These are phyloP conservation scores for Iberis pinnata DNA, from an alignment of 345 rosid species.

Conservation along the genomic window DNA sequence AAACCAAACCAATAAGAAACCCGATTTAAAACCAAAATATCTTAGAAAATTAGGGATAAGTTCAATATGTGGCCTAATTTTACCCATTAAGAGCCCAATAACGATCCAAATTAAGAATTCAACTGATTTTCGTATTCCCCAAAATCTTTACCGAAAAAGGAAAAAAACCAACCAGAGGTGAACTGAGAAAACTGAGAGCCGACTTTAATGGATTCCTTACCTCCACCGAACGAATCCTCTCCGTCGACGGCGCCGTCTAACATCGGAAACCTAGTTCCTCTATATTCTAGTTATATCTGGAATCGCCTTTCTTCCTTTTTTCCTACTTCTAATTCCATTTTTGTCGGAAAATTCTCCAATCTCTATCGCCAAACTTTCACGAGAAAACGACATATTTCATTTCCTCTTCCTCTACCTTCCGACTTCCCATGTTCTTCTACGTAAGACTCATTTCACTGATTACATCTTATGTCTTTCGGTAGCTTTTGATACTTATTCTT, in stretches of 20 bases:
- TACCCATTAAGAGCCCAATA: conserved; percentile 16
- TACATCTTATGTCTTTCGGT: background rate
- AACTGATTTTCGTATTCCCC: background rate
- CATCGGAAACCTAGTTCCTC: conserved; percentile 35
- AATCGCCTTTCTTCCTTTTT: conserved; percentile 42
- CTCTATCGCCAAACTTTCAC: conserved; percentile 41
- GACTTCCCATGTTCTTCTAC: conserved; percentile 34
- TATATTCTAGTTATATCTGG: conserved; percentile 47
- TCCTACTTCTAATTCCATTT: conserved; percentile 29
- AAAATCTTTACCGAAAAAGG: background rate
- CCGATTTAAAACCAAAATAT: too few relatives aligned
- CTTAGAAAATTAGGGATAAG: too few relatives aligned
- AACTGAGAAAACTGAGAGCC: conserved; percentile 1
- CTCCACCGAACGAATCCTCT: conserved; percentile 25
- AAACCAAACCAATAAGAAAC: too few relatives aligned
- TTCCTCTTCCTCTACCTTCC: conserved; percentile 73
- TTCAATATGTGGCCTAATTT: too few relatives aligned
- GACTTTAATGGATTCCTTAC: conserved; percentile 32
- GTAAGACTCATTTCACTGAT: conserved; percentile 34
- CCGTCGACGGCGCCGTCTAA: conserved; percentile 21
- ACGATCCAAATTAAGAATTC: background rate
- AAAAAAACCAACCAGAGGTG: too few relatives aligned
- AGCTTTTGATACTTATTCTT: background rate
- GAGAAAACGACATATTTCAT: conserved; percentile 46
- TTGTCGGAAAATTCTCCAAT: conserved; percentile 46